Evolutionary conservation across 805 yeast species (phyloP), one percentile per base, ranked within the genome.

Genomic region (Tetrapisispora fleetii): DNA sequence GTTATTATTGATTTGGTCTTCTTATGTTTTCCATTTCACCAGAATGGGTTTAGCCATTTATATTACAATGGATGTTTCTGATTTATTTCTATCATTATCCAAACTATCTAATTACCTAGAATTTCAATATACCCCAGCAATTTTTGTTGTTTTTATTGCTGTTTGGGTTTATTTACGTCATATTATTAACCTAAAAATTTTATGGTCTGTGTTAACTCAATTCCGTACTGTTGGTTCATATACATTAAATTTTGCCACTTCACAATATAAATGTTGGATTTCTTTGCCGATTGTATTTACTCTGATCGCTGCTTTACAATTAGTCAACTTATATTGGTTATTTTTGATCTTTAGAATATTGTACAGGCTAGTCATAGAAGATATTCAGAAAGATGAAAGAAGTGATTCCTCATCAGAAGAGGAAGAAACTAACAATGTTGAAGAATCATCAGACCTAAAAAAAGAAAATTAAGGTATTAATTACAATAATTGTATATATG

Each of bases 231-330:
- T 85, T 28, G 97, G 97, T 35, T 82, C 81, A 46, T 86, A 72
- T 67, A 75, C 75, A 48, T 72, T 89, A 57, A 78, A 85, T 71
- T 90, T 85, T 80, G 83, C 73, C 14, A 80, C 89, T 38, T 87
- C 87, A 65, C 95, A 89, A 66, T 89, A 88, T 71, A 89, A 90
- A 69, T 90, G 96, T 70, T 85, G 85, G 81, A 83, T 90, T 55
- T 81, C 96, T 24, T 95, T 86, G 70, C 83, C 85, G 48, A 86
- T 90, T 63, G 89, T 89, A 7, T 88, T 90, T 59, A 65, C 68
- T 18, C 76, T 90, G 58, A 75, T 89, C 52, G 72, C 75, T 48
- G 87, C 89, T 1, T 75, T 89, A 55, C 96, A 89, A 66, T 57
- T 85, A 46, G 85, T 89, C 50, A 89, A 89, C 62, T 57, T 76